Evolutionary conservation across 352 stramenopile species (phyloP), one percentile per base, ranked within the genome.

Genomic region (Phytophthora citricola): DNA sequence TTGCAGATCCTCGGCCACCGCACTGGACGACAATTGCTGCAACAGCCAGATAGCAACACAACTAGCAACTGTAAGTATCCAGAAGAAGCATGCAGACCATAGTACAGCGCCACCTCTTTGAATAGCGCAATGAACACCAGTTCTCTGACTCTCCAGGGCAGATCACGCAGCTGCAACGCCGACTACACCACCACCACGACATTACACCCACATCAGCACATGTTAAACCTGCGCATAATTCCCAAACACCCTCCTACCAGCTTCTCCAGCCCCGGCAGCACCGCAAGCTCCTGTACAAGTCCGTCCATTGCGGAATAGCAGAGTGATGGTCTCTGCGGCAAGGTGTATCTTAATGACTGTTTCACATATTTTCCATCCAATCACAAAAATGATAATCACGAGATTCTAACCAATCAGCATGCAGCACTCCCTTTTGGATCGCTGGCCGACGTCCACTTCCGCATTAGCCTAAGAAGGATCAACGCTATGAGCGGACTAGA

Each of bases 81-180:
- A n/a, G 5, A 20, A 43, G n/a, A n/a, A 43, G 38, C 38, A 14
- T 36, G 3, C 15, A 43, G 36, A 1, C 20, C 38, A 44, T 55
- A 29, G 34, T 38, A 5, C 55, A 47, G 34, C 7, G 24, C n/a
- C 2, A 85, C 80, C 80, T 87, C 71, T 40, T 74, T 66, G 46
- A 90, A 83, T 10, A 90, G 75, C 9, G 74, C 69, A 10, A 87
- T 52, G 5, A 90, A 45, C 39, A 79, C 58, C 9, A 66, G 53
- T 53, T 90, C 81, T 45, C 75, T 81, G 2, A 71, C 78, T 43
- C 81, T 71, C 78, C 78, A 90, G 38, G 65, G 38, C 50, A 90
- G 57, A 24, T 87, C 78, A 24, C 65, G 67, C 52, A 85, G 43
- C 63, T 90, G 81, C 32, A 66, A 63, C 27, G 60, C 22, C 32